Conservation (phyloP, 2,329 filamentous ascomycete species). For the Mycosphaerella sp. region DNA sequence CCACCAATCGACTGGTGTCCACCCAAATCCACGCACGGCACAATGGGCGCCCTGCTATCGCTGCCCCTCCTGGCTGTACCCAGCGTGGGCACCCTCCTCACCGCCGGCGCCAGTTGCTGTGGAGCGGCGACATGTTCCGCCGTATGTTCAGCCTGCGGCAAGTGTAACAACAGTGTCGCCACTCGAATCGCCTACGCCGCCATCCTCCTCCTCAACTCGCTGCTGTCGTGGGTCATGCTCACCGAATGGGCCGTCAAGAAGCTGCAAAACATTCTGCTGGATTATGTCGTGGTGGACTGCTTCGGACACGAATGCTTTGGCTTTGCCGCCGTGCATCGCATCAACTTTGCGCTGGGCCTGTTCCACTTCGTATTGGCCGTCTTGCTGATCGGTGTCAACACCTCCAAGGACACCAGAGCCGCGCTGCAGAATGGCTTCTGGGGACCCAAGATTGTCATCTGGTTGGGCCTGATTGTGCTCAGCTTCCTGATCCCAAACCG, state of each 20-base stretch:
- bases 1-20: too few species aligned
- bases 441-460: constrained; percentile 90
- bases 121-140: constrained; percentile 91
- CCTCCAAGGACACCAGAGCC: constrained; percentile 80
- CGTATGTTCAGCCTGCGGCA: constrained; percentile 90
- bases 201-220: constrained; percentile 92
- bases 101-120: constrained; percentile 82
- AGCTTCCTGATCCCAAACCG: constrained; percentile 93
- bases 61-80: constrained; percentile 84
- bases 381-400: constrained; percentile 77
- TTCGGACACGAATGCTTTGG: constrained; percentile 80
- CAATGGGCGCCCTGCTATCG: constrained; percentile 87
- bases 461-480: constrained; percentile 77
- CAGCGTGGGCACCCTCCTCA: constrained; percentile 73
- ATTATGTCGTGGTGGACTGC: constrained; percentile 94
- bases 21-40: too few species aligned
- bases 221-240: constrained; percentile 97
- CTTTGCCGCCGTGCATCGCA: constrained; percentile 92
- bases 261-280: constrained; percentile 80
- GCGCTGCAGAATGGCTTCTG: constrained; percentile 96
- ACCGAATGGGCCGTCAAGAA: constrained; percentile 98
- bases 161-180: constrained; percentile 94
- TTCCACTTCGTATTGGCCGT: constrained; percentile 86
- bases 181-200: constrained; percentile 83
- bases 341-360: constrained; percentile 93